Percentiles rank a stretch among this genome's conserved stretches.
These are phyloP conservation scores for Jackrogersella minutella DNA, from an alignment of 495 filamentous ascomycete genomes.

Conservation along the genomic window DNA sequence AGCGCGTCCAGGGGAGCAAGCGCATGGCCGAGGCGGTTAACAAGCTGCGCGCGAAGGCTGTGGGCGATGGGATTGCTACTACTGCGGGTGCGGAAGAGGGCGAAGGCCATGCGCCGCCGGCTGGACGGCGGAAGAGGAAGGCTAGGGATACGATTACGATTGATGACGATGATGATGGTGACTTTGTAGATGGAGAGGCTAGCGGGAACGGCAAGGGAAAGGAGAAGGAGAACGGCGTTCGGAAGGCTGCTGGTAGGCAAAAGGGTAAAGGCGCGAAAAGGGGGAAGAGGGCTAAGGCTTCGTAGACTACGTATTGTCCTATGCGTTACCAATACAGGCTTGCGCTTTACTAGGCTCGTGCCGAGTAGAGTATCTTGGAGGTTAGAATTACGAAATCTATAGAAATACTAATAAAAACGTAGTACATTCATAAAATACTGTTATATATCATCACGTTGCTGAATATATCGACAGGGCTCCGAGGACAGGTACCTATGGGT, in stretches of 20 bases:
- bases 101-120: slow-evolving; percentile 6
- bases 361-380: not conserved
- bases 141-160: slow-evolving; percentile 28
- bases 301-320: not conserved
- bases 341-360: not conserved
- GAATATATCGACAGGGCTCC: too few species aligned
- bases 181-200: slow-evolving; percentile 27
- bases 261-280: slow-evolving; percentile 40
- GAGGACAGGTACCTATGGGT: too few species aligned
- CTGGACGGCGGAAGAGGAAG: slow-evolving; percentile 37
- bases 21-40: slow-evolving; percentile 84
- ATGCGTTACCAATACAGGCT: not conserved
- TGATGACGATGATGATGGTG: slow-evolving; percentile 40
- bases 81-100: slow-evolving; percentile 24
- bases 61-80: slow-evolving; percentile 20
- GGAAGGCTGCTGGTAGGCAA: slow-evolving; percentile 16
- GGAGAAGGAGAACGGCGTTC: slow-evolving; percentile 36
- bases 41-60: slow-evolving; percentile 61
- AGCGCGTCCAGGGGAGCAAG: slow-evolving; percentile 71
- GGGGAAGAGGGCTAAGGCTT: slow-evolving; percentile 49
- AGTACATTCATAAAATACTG: not conserved
- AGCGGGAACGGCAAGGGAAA: slow-evolving; percentile 4
- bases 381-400: not conserved
- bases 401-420: not conserved
- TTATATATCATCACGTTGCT: not conserved